A percentile compares a stretch with the other conserved stretches of the same genome.
Evolutionary conservation across 2,329 filamentous ascomycete species (phyloP).

Genomic region (Colletotrichum acutatum): DNA sequence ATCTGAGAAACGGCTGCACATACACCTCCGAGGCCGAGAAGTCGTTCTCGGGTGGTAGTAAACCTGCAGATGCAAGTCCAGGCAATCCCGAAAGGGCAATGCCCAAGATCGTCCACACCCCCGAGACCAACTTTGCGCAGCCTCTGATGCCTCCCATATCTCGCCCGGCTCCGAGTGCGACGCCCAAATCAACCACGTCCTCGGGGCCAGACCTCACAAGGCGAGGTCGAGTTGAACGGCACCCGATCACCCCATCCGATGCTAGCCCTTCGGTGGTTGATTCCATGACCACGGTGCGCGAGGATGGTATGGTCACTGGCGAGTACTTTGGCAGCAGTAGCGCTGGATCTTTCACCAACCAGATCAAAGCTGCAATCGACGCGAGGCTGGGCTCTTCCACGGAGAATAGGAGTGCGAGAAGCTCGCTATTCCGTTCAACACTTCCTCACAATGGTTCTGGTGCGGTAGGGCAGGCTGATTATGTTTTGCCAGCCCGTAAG

Average conservation of each 20-base stretch:
- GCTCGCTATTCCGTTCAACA: slow-evolving; percentile 37
- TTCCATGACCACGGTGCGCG: slow-evolving; percentile 57
- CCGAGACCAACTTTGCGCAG: slow-evolving; percentile 6
- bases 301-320: slow-evolving; percentile 51
- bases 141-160: neutral
- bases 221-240: slow-evolving; percentile 11
- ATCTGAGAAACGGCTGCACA: slow-evolving; percentile 42
- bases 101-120: neutral
- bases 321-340: slow-evolving; percentile 60
- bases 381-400: slow-evolving; percentile 37
- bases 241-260: slow-evolving; percentile 24
- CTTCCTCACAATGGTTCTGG: slow-evolving; percentile 20
- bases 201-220: slow-evolving; percentile 9
- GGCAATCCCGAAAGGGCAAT: neutral
- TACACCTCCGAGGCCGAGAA: slow-evolving; percentile 39
- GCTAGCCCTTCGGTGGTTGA: slow-evolving; percentile 50
- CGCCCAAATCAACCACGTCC: slow-evolving; percentile 13
- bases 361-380: slow-evolving; percentile 57
- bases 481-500: slow-evolving; percentile 56
- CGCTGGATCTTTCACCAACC: slow-evolving; percentile 57
- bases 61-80: neutral
- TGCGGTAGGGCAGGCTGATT: slow-evolving; percentile 38
- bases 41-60: neutral
- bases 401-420: neutral
- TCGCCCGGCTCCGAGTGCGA: neutral